Evolutionary conservation across 1,139 yeast species (phyloP).

Genomic region (Kodamaea sp.): DNA sequence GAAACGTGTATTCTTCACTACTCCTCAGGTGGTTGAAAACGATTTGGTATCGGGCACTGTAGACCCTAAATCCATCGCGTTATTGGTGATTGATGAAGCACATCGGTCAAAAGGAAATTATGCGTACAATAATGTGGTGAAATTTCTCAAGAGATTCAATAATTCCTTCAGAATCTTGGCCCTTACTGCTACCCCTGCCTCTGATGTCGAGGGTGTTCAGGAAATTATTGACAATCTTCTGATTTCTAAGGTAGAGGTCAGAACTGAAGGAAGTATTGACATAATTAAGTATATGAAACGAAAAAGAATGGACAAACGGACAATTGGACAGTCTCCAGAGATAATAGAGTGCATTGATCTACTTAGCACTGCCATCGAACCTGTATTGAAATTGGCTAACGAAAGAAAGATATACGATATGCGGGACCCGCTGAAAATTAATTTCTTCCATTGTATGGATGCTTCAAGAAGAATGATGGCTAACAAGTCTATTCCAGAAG

Average conservation of each 20-base stretch:
- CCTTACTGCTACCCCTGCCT: constrained; percentile 93
- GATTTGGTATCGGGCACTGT: constrained; percentile 76
- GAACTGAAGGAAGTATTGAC: constrained; percentile 85
- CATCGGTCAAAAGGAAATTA: constrained; percentile 91
- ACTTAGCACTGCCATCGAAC: constrained; percentile 55
- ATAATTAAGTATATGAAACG: constrained; percentile 75
- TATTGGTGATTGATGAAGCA: constrained; percentile 92
- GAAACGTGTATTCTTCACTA: constrained; percentile 84
- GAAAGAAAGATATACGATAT: constrained; percentile 62
- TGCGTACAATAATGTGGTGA: constrained; percentile 81
- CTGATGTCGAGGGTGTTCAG: constrained; percentile 86
- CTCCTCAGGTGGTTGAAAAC: constrained; percentile 95
- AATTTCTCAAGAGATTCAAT: constrained; percentile 62
- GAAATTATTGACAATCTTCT: constrained; percentile 70
- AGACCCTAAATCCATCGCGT: constrained; percentile 71
- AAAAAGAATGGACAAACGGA: constrained; percentile 62
- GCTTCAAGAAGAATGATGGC: constrained; percentile 58
- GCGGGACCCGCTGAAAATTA: constrained; percentile 65
- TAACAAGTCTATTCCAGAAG: constrained; percentile 60
- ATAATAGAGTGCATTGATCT: constrained; percentile 51
- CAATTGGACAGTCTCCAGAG: constrained; percentile 54
- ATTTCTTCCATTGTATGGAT: constrained; percentile 72
- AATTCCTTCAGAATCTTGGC: constrained; percentile 75
- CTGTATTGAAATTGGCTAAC: constrained; percentile 64
- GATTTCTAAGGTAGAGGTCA: constrained; percentile 77